Percentiles rank a stretch among this genome's conserved stretches.
Conservation (phyloP, 805 yeast species). For the Ogataea neopini region DNA sequence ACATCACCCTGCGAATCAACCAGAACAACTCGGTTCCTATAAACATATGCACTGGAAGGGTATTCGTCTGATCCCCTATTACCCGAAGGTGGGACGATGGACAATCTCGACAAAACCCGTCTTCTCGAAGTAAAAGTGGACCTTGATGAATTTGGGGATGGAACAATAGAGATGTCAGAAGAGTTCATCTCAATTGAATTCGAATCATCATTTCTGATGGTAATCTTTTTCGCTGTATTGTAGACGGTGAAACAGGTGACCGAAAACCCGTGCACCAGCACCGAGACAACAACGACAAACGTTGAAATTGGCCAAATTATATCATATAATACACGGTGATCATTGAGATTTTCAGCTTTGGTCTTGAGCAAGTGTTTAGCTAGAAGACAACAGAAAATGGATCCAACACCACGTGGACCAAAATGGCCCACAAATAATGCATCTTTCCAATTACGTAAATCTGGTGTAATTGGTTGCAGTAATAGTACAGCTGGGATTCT, state of each 20-base stretch:
- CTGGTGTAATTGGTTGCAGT: constrained; percentile 79
- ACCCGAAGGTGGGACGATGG: constrained; percentile 7
- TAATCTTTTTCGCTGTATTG: constrained; percentile 34
- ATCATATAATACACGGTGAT: constrained; percentile 16
- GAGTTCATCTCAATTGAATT: too few species aligned
- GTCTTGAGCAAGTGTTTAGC: constrained; percentile 54
- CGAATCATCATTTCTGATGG: constrained; percentile 24
- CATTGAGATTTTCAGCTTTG: constrained; percentile 19
- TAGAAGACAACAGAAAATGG: constrained; percentile 78
- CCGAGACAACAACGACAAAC: constrained; percentile 77
- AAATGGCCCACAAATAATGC: constrained; percentile 93
- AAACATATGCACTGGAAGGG: constrained; percentile 44
- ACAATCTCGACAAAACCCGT: constrained; percentile 8
- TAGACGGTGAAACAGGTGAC: constrained; percentile 58
- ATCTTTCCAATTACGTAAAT: constrained; percentile 88
- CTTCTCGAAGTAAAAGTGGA: neutral
- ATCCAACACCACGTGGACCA: constrained; percentile 97
- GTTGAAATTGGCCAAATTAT: constrained; percentile 82
- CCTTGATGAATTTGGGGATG: too few species aligned
- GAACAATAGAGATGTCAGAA: too few species aligned
- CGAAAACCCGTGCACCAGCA: constrained; percentile 88
- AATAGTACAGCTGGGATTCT: constrained; percentile 80
- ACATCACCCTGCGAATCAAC: constrained; percentile 48
- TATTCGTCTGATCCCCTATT: constrained; percentile 6
- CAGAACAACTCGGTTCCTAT: constrained; percentile 41